A percentile compares a stretch with the other conserved stretches of the same genome.
Conservation (phyloP, 2,329 filamentous ascomycete species). For the Apiospora aurea region DNA sequence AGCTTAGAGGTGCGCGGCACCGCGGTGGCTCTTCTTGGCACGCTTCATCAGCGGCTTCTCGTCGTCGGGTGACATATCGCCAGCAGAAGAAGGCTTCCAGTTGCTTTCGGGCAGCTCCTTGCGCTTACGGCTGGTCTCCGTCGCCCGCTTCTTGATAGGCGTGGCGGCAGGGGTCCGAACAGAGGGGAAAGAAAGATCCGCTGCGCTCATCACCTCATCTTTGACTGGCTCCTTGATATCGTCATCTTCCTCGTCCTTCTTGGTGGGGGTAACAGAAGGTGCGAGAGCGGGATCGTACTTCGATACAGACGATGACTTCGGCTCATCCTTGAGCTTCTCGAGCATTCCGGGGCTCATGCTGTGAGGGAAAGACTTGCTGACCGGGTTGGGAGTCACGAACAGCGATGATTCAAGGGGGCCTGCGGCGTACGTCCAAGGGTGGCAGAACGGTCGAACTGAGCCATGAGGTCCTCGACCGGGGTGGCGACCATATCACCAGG, state of each 20-base stretch:
- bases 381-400: not conserved
- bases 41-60: not conserved
- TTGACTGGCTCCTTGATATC: not conserved
- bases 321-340: not conserved
- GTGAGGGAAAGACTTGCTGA: not conserved
- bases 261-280: not conserved
- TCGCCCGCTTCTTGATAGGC: not conserved
- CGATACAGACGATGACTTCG: not conserved
- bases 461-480: not conserved
- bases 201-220: not conserved
- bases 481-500: not conserved
- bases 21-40: not conserved
- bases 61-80: not conserved
- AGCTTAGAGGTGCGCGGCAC: too few relatives aligned
- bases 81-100: not conserved
- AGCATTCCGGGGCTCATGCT: not conserved
- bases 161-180: not conserved
- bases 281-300: not conserved
- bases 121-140: not conserved
- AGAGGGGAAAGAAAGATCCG: not conserved
- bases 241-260: not conserved
- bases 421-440: not conserved
- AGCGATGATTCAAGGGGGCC: accelerated
- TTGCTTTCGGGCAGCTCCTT: not conserved
- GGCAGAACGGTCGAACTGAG: not conserved